phyloP scores from a whole-genome alignment of 345 rosid genomes.

The Zanthoxylum bungeanum region DNA sequence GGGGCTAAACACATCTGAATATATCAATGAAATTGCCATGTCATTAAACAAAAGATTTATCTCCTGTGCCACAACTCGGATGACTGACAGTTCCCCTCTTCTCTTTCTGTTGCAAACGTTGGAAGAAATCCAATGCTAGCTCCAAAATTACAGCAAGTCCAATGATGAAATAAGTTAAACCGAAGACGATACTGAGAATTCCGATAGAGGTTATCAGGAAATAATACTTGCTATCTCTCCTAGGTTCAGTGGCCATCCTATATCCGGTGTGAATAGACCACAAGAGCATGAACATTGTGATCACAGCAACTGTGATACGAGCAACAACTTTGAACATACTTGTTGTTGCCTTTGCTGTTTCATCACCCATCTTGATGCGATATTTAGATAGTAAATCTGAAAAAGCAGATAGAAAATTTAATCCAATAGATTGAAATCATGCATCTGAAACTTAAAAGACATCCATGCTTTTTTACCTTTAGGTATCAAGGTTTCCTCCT shows the following conservation, averaged over 20 bases:
- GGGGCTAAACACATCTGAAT: too few relatives aligned
- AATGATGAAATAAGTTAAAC: conserved; percentile 28
- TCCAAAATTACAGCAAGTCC: conserved; percentile 27
- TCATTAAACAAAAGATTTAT: neutral
- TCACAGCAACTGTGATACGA: conserved; percentile 1
- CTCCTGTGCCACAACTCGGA: conserved; percentile 3
- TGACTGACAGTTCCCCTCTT: neutral
- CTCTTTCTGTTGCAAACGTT: conserved; percentile 10
- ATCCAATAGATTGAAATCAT: neutral
- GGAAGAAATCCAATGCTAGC: conserved; percentile 19
- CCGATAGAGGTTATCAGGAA: conserved; percentile 28
- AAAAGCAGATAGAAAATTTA: neutral
- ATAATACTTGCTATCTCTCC: conserved; percentile 19
- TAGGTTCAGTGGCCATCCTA: conserved; percentile 29
- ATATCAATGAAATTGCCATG: neutral
- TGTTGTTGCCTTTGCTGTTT: conserved; percentile 21
- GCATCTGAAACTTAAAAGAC: neutral
- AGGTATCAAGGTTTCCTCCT: conserved; percentile 11
- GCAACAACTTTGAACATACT: conserved; percentile 6
- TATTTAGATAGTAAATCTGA: neutral
- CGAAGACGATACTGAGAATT: conserved; percentile 23
- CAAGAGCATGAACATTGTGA: conserved; percentile 16
- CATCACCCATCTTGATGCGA: conserved; percentile 3
- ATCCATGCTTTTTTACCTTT: conserved; percentile 18
- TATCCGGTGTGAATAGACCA: conserved; percentile 27